These are phyloP conservation scores for Nicotiana tomentosiformis DNA, from an alignment of 257 asterid species.

Conservation along the genomic window DNA sequence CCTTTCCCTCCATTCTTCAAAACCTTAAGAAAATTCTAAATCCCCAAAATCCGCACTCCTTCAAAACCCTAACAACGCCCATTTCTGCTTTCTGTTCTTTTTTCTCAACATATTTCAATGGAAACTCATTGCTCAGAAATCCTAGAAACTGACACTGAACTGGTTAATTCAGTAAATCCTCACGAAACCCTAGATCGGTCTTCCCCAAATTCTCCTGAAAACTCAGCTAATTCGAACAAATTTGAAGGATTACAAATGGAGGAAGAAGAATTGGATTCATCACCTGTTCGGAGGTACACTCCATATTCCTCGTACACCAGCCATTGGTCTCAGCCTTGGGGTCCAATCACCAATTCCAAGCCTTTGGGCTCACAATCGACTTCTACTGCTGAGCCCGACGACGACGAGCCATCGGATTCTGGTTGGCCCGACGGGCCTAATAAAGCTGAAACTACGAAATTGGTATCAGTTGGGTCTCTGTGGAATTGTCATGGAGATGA, in stretches of 20 bases:
- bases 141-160: neutral
- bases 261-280: conserved; percentile 5
- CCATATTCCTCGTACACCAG: neutral
- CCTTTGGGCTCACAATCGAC: neutral
- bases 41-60: neutral
- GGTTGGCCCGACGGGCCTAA: conserved; percentile 16
- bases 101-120: conserved; percentile 12
- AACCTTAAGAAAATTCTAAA: neutral
- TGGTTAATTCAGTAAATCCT: conserved; percentile 13
- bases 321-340: conserved; percentile 34
- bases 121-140: conserved; percentile 4
- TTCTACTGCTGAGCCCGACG: conserved; percentile 6
- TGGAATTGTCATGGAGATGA: neutral
- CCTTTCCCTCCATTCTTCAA: conserved; percentile 10
- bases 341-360: neutral
- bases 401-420: conserved; percentile 5
- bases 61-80: conserved; percentile 27
- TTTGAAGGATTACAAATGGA: conserved; percentile 18
- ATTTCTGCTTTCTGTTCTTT: conserved; percentile 3
- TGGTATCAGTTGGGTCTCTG: neutral
- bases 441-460: conserved; percentile 5
- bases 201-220: neutral
- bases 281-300: neutral
- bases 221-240: neutral
- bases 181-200: conserved; percentile 28